phyloP scores from a whole-genome alignment of 805 yeast species.

The Teunomyces stri region DNA sequence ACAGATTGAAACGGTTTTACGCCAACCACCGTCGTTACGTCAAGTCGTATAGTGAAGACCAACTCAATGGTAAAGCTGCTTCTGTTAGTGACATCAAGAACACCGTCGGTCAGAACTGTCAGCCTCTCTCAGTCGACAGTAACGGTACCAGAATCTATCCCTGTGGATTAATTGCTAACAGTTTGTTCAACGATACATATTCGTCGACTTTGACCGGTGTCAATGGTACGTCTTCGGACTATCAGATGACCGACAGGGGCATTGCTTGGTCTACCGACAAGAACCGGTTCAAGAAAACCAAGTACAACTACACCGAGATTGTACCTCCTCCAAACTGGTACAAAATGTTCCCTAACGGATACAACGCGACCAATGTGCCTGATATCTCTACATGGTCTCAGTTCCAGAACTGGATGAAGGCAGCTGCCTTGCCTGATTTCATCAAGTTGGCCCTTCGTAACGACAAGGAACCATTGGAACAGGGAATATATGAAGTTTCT shows the following conservation, averaged over 20 bases:
- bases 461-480: constrained; percentile 49
- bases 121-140: constrained; percentile 36
- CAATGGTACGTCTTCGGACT: constrained; percentile 34
- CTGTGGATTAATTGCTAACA: constrained; percentile 81
- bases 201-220: constrained; percentile 30
- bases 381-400: constrained; percentile 43
- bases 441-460: constrained; percentile 58
- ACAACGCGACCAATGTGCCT: constrained; percentile 42
- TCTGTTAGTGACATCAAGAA: constrained; percentile 31
- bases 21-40: constrained; percentile 46
- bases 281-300: constrained; percentile 41
- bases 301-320: constrained; percentile 34
- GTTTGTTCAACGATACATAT: constrained; percentile 74
- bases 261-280: constrained; percentile 42
- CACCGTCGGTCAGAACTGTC: constrained; percentile 45
- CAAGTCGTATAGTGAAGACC: constrained; percentile 44
- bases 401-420: constrained; percentile 48
- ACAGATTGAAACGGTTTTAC: constrained; percentile 39
- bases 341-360: constrained; percentile 42
- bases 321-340: constrained; percentile 48
- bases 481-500: constrained; percentile 62
- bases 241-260: constrained; percentile 35
- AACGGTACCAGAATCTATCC: constrained; percentile 64
- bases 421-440: constrained; percentile 42
- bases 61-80: constrained; percentile 40